Evolutionary conservation across 371 early-diverging fungal genomes (phyloP).

Genomic region (Rhizopus delemar): DNA sequence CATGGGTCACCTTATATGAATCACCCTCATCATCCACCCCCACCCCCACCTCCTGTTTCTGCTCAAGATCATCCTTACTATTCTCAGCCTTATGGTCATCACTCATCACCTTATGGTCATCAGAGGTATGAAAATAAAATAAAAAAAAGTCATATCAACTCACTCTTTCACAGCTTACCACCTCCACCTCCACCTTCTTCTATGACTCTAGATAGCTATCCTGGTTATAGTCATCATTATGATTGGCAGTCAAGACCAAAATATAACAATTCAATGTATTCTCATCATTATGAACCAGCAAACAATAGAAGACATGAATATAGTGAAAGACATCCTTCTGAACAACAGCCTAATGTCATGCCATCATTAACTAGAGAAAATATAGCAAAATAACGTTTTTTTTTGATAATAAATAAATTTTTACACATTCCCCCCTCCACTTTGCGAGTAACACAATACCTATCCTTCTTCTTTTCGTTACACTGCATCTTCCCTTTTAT

Average conservation of each 20-base stretch:
- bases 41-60: not conserved
- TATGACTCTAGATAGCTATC: not conserved
- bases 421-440: too few species aligned
- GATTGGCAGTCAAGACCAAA: constrained; percentile 13
- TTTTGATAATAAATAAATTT: too few species aligned
- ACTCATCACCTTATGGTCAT: constrained; percentile 10
- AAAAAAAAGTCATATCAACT: constrained; percentile 2
- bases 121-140: constrained; percentile 10
- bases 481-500: too few species aligned
- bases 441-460: too few species aligned
- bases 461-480: too few species aligned
- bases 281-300: constrained; percentile 9
- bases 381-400: not conserved
- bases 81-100: constrained; percentile 14
- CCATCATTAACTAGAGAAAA: not conserved
- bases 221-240: constrained; percentile 6
- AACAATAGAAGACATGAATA: constrained; percentile 13
- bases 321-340: constrained; percentile 2
- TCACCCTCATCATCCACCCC: constrained; percentile 14
- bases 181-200: constrained; percentile 1
- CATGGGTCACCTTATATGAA: constrained; percentile 25
- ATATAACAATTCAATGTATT: not conserved
- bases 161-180: not conserved
- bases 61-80: constrained; percentile 15
- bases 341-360: not conserved